Evolutionary conservation across 352 stramenopile species (phyloP).

Genomic region (Achlya hypogyna): DNA sequence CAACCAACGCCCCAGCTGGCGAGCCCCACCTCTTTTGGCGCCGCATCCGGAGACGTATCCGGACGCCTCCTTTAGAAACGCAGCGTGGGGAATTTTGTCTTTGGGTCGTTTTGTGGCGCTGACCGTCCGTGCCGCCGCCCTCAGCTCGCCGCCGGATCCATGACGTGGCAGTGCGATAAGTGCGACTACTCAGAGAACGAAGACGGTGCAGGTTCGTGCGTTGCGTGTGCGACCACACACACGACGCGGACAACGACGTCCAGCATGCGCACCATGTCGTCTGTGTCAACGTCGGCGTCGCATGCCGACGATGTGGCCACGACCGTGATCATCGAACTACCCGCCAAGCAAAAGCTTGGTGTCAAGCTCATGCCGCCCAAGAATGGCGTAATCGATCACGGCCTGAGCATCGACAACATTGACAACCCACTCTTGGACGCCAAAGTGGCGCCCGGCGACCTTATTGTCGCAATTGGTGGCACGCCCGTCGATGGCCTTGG

Average conservation of each 20-base stretch:
- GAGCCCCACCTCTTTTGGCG: neutral
- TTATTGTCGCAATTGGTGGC: slow-evolving; percentile 79
- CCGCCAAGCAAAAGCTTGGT: slow-evolving; percentile 75
- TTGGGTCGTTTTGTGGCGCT: slow-evolving; percentile 6
- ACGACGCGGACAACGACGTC: neutral
- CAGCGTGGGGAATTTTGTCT: slow-evolving; percentile 5
- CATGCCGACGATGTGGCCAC: slow-evolving; percentile 19
- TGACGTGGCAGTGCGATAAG: slow-evolving; percentile 51
- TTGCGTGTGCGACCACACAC: slow-evolving; percentile 41
- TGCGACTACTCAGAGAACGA: slow-evolving; percentile 61
- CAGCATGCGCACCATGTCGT: slow-evolving; percentile 3
- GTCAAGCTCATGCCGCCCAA: slow-evolving; percentile 81
- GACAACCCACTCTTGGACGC: slow-evolving; percentile 76
- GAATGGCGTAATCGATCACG: slow-evolving; percentile 68
- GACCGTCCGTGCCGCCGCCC: neutral
- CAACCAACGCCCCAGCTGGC: neutral
- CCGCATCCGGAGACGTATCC: neutral
- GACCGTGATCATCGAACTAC: slow-evolving; percentile 71
- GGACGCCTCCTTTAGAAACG: slow-evolving; percentile 1
- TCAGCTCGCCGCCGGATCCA: slow-evolving; percentile 12
- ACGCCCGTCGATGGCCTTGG: slow-evolving; percentile 66
- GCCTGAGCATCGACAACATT: slow-evolving; percentile 80
- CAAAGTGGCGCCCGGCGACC: slow-evolving; percentile 70
- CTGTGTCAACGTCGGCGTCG: neutral
- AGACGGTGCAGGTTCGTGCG: slow-evolving; percentile 42